Conservation (phyloP, 768 basidiomycete species). For the Lentinula sp. region DNA sequence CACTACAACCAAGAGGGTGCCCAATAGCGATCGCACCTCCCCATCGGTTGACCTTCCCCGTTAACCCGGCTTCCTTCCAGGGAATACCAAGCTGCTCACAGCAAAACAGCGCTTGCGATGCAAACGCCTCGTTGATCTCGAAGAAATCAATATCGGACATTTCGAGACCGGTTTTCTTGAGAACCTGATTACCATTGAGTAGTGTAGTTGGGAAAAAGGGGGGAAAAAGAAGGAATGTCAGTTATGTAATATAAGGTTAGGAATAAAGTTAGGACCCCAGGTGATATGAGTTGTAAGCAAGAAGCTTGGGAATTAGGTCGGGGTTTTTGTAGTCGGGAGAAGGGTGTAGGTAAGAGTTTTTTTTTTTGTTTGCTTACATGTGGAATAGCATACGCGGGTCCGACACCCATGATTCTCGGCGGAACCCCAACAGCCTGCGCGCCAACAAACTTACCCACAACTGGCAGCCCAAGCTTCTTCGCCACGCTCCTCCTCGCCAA, state of each 20-base stretch:
- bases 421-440: conserved; percentile 73
- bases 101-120: conserved; percentile 73
- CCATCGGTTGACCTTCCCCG: conserved; percentile 70
- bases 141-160: conserved; percentile 80
- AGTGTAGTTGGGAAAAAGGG: background rate
- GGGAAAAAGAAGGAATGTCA: background rate
- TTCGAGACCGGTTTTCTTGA: conserved; percentile 59
- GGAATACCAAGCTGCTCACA: conserved; percentile 66
- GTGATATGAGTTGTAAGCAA: background rate
- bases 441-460: conserved; percentile 80
- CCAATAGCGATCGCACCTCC: conserved; percentile 91
- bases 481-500: conserved; percentile 78
- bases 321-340: too few species aligned
- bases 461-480: conserved; percentile 76
- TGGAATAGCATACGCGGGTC: conserved; percentile 86
- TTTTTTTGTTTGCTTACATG: conserved; percentile 24
- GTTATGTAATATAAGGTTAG: background rate
- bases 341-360: too few species aligned
- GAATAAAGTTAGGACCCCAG: background rate
- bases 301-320: background rate
- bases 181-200: conserved; percentile 20
- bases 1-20: conserved; percentile 82
- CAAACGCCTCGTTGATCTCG: conserved; percentile 92
- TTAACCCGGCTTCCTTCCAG: conserved; percentile 16
- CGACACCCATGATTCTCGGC: conserved; percentile 87